phyloP scores from a whole-genome alignment of 1,284 basidiomycete species.

The Moesziomyces sp. region DNA sequence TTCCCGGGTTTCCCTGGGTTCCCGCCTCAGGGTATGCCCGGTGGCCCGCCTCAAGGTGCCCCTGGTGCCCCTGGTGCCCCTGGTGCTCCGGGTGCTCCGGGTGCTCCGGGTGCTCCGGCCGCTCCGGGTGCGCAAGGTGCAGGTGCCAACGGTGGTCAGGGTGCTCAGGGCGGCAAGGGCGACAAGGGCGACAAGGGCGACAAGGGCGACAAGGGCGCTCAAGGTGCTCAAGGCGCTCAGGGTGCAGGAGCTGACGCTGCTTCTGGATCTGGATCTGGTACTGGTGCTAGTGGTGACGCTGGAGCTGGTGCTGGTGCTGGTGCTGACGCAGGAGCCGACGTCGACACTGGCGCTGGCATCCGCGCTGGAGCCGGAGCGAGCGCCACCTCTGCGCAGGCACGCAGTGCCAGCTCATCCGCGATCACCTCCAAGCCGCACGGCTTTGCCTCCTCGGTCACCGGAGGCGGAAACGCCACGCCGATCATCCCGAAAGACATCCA shows the following conservation, averaged over 20 bases:
- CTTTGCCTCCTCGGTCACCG: conserved; percentile 67
- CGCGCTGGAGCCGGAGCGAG: no score
- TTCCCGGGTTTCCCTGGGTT: no score
- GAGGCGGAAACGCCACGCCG: conserved; percentile 66
- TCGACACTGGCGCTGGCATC: no score
- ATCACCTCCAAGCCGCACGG: conserved; percentile 32
- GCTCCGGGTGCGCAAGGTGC: no score
- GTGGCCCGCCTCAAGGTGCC: no score
- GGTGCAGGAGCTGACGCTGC: background rate
- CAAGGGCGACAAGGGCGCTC: background rate
- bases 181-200: background rate
- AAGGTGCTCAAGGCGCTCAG: no score
- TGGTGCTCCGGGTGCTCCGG: no score
- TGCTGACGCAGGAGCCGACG: no score
- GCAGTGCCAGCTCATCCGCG: background rate
- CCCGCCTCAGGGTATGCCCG: no score
- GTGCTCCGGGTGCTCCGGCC: no score
- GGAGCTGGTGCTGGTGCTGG: conserved; percentile 1
- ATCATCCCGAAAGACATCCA: conserved; percentile 63
- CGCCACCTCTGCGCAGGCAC: no score
- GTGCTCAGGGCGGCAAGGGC: background rate
- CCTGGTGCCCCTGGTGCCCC: no score
- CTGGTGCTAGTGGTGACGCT: background rate
- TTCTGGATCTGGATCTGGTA: background rate
- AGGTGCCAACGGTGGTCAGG: background rate